Evolutionary conservation across 2,329 filamentous ascomycete genomes (phyloP).

Genomic region (Trichophyton verrucosum): DNA sequence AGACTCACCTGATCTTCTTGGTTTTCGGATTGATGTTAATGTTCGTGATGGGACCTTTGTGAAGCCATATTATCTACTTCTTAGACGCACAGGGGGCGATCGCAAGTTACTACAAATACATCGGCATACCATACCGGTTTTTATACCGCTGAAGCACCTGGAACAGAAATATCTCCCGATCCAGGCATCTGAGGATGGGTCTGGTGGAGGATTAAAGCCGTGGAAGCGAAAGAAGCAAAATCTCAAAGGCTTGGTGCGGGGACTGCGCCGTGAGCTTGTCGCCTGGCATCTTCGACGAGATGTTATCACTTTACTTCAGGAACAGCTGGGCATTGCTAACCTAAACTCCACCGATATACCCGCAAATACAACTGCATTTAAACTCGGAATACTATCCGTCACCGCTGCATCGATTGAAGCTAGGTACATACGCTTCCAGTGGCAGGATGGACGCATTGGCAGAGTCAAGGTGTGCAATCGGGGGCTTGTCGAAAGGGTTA

Average conservation of each 20-base stretch:
- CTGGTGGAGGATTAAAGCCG: slow-evolving; percentile 12
- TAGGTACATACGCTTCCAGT: slow-evolving; percentile 32
- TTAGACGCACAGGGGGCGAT: slow-evolving; percentile 19
- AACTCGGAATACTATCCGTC: slow-evolving; percentile 26
- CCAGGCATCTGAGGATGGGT: slow-evolving; percentile 13
- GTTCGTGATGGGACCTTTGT: slow-evolving; percentile 27
- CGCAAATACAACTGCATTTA: slow-evolving; percentile 9
- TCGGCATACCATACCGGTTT: slow-evolving; percentile 35
- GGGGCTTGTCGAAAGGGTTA: slow-evolving; percentile 31
- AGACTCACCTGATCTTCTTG: slow-evolving; percentile 24
- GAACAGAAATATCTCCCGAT: slow-evolving; percentile 26
- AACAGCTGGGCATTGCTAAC: slow-evolving; percentile 21
- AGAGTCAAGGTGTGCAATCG: slow-evolving; percentile 31
- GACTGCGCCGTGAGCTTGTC: slow-evolving; percentile 30
- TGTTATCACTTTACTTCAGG: slow-evolving; percentile 24
- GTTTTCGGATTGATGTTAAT: slow-evolving; percentile 33
- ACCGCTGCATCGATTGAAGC: slow-evolving; percentile 27
- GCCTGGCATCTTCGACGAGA: slow-evolving; percentile 32
- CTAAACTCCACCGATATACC: slow-evolving; percentile 2
- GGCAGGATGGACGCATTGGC: slow-evolving; percentile 34
- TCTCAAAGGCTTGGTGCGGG: slow-evolving; percentile 25
- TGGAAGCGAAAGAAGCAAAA: slow-evolving; percentile 24
- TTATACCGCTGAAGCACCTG: slow-evolving; percentile 30
- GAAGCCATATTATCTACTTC: slow-evolving; percentile 34
- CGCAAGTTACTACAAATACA: slow-evolving; percentile 24